A percentile compares a stretch with the other conserved stretches of the same genome.
Conservation (phyloP, 306 rosid genomes). For the Trifolium pratense region DNA sequence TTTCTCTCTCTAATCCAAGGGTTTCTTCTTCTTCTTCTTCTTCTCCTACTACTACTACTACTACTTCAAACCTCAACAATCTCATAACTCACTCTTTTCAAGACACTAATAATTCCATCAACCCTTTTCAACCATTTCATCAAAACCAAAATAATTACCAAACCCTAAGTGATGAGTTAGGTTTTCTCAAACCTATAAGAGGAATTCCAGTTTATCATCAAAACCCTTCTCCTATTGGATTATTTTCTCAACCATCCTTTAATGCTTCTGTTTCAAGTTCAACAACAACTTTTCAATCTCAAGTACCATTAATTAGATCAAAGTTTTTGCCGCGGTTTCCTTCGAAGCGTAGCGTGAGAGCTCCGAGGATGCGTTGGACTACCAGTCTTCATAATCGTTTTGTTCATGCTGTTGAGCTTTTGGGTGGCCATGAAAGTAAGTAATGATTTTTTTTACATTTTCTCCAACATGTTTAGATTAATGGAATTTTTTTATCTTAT, state of each 20-base stretch:
- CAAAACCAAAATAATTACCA: slow-evolving; percentile 41
- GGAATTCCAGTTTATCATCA: slow-evolving; percentile 86
- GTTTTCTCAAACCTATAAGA: slow-evolving; percentile 83
- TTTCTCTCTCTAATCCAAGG: slow-evolving; percentile 61
- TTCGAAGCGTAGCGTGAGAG: slow-evolving; percentile 85
- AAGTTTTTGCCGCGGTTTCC: slow-evolving; percentile 82
- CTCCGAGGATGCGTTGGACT: slow-evolving; percentile 99
- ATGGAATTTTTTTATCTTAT: neutral
- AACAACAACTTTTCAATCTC: slow-evolving; percentile 49
- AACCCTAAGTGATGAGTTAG: slow-evolving; percentile 61
- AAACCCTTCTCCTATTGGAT: slow-evolving; percentile 56
- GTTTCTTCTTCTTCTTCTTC: slow-evolving; percentile 19
- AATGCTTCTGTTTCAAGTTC: slow-evolving; percentile 18
- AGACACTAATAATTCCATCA: neutral
- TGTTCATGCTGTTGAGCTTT: slow-evolving; percentile 93
- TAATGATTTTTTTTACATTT: slow-evolving; percentile 18
- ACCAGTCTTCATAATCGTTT: slow-evolving; percentile 92
- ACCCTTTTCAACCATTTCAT: slow-evolving; percentile 46
- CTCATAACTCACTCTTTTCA: slow-evolving; percentile 36
- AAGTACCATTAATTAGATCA: slow-evolving; percentile 62
- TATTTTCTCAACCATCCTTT: slow-evolving; percentile 46
- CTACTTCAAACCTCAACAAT: neutral
- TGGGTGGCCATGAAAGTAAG: slow-evolving; percentile 99
- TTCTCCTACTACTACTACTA: neutral
- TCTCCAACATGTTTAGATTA: neutral